Conservation (phyloP, 768 basidiomycete species). For the Rhizopogon sp. region DNA sequence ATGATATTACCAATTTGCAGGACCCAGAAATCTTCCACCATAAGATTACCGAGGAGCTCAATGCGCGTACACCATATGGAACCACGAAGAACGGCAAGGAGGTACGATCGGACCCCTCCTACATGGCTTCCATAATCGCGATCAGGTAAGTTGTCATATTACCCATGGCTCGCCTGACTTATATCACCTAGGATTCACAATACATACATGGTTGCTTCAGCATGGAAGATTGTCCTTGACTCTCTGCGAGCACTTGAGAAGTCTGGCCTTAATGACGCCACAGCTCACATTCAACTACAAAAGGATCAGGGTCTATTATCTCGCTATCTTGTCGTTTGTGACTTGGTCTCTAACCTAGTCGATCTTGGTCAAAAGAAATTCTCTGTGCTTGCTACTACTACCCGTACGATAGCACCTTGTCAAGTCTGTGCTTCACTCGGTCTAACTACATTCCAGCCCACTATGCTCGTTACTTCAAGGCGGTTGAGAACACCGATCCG, state of each 20-base stretch:
- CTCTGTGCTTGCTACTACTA: slow-evolving; percentile 62
- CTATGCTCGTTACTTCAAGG: slow-evolving; percentile 68
- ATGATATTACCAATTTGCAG: slow-evolving; percentile 63
- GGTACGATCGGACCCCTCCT: slow-evolving; percentile 37
- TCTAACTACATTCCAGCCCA: slow-evolving; percentile 43
- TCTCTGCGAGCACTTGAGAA: slow-evolving; percentile 51
- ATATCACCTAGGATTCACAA: slow-evolving; percentile 64
- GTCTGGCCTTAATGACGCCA: slow-evolving; percentile 48
- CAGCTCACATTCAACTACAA: slow-evolving; percentile 49
- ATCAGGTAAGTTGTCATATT: slow-evolving; percentile 40
- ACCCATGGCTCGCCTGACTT: neutral
- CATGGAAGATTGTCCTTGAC: slow-evolving; percentile 71
- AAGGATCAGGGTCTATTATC: slow-evolving; percentile 45
- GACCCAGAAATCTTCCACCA: slow-evolving; percentile 60
- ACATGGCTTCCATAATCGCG: slow-evolving; percentile 54
- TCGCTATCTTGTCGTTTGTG: slow-evolving; percentile 59
- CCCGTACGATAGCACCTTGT: slow-evolving; percentile 43
- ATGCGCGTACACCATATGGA: slow-evolving; percentile 38
- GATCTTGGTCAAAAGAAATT: slow-evolving; percentile 61
- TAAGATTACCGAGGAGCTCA: slow-evolving; percentile 52
- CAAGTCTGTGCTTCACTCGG: neutral
- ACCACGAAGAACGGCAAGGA: slow-evolving; percentile 20
- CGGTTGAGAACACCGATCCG: slow-evolving; percentile 28
- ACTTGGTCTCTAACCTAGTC: slow-evolving; percentile 57
- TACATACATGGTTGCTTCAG: slow-evolving; percentile 74